Evolutionary conservation across 2,329 filamentous ascomycete genomes (phyloP), one percentile per base, ranked within the genome.

Genomic region (Ophiostoma perfectum): DNA sequence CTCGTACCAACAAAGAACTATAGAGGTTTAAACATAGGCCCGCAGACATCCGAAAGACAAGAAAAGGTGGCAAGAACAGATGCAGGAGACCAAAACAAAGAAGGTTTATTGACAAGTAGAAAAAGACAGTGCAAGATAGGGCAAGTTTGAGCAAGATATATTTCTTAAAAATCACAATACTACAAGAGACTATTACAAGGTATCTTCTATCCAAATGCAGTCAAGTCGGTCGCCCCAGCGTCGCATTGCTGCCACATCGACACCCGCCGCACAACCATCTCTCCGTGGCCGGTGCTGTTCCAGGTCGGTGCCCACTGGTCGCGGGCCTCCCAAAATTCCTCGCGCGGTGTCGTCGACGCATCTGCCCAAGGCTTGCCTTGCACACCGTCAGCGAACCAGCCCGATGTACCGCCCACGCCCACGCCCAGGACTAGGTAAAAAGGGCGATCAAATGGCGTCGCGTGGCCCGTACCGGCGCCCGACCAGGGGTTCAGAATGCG

Each of bases 391-490:
- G 62, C 41, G 73, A 84, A 84, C 76, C 79, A 84, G 16, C 82
- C 82, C 68, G 81, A 83, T 6, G 75, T 80, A 52, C 77, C 75
- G 1, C 83, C 83, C 45, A 84, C 81, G 0, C 82, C 82, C 1
- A 84, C 81, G 71, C 83, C 83, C 39, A 84, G 73, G 47, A 84
- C 80, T 16, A 85, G 76, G 70, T 81, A 83, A 71, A 85, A 84
- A 0, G 76, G 72, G 72, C 83, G 79, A 73, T 85, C 82, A 73
- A 85, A 85, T 0, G 83, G 83, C 3, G 82, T 80, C 7, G 63
- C 55, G 12, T 62, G 66, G 16, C 67, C 55, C 12, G 67, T 67
- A 5, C 70, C 67, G 1, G 65, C 16, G 1, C 67, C 67, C 0
- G 41, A 27, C 70, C 70, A 70, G 5, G 69, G 67, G 47, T 71